Percentiles rank a stretch among this genome's conserved stretches.
phyloP scores from a whole-genome alignment of 2,329 filamentous ascomycete species.

The Fusarium liriodendri region DNA sequence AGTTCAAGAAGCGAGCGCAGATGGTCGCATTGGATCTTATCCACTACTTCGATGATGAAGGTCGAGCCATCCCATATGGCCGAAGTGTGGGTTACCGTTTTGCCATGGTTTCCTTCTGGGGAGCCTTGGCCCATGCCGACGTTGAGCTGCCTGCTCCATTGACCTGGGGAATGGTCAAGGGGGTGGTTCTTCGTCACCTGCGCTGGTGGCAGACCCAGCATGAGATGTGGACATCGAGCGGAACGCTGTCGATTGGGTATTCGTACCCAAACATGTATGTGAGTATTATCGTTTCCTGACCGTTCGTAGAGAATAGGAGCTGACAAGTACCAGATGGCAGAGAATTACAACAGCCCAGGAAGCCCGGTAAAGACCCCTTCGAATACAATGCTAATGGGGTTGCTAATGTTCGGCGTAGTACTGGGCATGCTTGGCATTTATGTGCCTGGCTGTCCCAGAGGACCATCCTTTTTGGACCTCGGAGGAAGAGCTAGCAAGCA shows the following conservation, averaged over 20 bases:
- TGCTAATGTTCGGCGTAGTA: slow-evolving; percentile 60
- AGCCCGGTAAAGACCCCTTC: slow-evolving; percentile 58
- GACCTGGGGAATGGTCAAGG: slow-evolving; percentile 84
- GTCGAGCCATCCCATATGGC: slow-evolving; percentile 80
- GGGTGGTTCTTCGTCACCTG: slow-evolving; percentile 78
- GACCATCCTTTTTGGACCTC: slow-evolving; percentile 81
- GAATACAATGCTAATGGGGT: slow-evolving; percentile 32
- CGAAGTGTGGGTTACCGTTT: slow-evolving; percentile 85
- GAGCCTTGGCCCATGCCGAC: slow-evolving; percentile 79
- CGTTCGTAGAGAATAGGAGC: slow-evolving; percentile 13
- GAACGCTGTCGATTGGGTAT: slow-evolving; percentile 81
- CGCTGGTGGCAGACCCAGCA: slow-evolving; percentile 83
- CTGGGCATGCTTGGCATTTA: slow-evolving; percentile 84
- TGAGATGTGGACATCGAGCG: slow-evolving; percentile 79
- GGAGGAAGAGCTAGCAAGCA: slow-evolving; percentile 69
- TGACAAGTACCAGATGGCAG: slow-evolving; percentile 67
- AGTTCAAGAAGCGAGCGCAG: slow-evolving; percentile 76
- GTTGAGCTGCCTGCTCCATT: slow-evolving; percentile 78
- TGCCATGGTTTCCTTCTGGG: slow-evolving; percentile 88
- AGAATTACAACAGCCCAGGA: slow-evolving; percentile 86
- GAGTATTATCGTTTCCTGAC: slow-evolving; percentile 44
- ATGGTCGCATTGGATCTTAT: slow-evolving; percentile 76
- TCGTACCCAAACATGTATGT: slow-evolving; percentile 82
- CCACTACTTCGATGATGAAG: slow-evolving; percentile 81
- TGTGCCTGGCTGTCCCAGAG: slow-evolving; percentile 75